phyloP scores from a whole-genome alignment of 352 stramenopile genomes.

The Halophytophthora polymorphica region DNA sequence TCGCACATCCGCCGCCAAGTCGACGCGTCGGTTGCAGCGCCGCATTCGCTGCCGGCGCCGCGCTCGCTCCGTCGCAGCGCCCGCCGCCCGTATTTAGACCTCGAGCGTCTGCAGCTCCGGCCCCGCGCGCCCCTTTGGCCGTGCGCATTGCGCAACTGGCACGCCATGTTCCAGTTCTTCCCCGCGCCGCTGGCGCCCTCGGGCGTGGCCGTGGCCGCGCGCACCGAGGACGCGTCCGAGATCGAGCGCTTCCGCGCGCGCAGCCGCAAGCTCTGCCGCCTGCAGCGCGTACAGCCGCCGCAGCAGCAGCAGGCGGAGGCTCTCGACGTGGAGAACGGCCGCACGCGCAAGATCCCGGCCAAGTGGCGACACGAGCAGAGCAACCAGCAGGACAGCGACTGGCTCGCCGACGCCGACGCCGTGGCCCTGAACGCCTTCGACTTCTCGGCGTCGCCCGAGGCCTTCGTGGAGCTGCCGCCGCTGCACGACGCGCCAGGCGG shows the following conservation, averaged over 20 bases:
- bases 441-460: conserved; percentile 37
- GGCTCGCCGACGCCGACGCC: conserved; percentile 10
- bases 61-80: no score
- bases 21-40: no score
- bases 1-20: no score
- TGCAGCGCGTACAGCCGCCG: conserved; percentile 10
- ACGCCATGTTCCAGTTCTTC: conserved; percentile 29
- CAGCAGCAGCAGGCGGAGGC: conserved; percentile 15
- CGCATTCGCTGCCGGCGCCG: no score
- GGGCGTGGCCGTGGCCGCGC: not conserved
- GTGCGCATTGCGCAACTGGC: not conserved
- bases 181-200: not conserved
- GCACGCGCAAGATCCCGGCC: conserved; percentile 36
- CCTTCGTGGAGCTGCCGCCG: conserved; percentile 22
- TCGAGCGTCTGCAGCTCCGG: no score
- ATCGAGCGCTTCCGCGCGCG: conserved; percentile 42
- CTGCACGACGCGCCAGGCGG: conserved; percentile 7
- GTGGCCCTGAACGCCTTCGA: conserved; percentile 48
- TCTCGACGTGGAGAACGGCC: conserved; percentile 31
- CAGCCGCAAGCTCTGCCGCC: conserved; percentile 31
- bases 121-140: not conserved
- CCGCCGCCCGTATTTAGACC: no score
- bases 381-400: conserved; percentile 24
- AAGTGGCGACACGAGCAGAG: conserved; percentile 23
- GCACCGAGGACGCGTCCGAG: conserved; percentile 19